Conservation (phyloP, 345 rosid species). For the Triadica sebifera region DNA sequence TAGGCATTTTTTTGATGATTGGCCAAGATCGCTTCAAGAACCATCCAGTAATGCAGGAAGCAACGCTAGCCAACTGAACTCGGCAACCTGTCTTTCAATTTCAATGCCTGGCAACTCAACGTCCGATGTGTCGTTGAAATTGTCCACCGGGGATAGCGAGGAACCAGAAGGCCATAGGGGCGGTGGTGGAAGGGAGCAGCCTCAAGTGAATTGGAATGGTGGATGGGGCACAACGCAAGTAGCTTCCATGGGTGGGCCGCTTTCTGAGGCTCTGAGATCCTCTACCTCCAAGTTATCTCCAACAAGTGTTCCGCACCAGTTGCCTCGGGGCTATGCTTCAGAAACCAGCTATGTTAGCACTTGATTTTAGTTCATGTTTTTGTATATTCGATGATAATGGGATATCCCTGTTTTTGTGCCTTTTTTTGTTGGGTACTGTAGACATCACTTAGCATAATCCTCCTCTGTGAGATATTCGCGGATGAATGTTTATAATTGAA, state of each 20-base stretch:
- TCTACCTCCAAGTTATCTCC: constrained; percentile 61
- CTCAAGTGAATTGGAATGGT: constrained; percentile 49
- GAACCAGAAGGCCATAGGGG: constrained; percentile 10
- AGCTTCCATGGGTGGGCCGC: constrained; percentile 81
- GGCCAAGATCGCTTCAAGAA: constrained; percentile 47
- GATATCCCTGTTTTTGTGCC: not conserved
- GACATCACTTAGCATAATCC: not conserved
- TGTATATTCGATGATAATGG: not conserved
- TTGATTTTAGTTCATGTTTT: constrained; percentile 8
- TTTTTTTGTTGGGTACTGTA: not conserved
- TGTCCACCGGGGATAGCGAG: constrained; percentile 63
- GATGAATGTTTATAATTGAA: not conserved
- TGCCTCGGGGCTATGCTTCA: constrained; percentile 44
- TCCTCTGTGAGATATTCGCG: not conserved
- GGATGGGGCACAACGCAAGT: constrained; percentile 58
- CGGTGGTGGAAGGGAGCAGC: constrained; percentile 22
- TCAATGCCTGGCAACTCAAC: constrained; percentile 67
- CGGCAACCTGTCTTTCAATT: constrained; percentile 63
- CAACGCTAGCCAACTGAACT: constrained; percentile 34
- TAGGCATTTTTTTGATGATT: constrained; percentile 84
- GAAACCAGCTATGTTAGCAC: constrained; percentile 37
- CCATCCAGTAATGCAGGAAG: constrained; percentile 37
- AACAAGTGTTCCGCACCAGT: constrained; percentile 68
- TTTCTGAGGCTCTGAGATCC: constrained; percentile 79
- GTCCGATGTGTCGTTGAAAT: constrained; percentile 85